A percentile compares a stretch with the other conserved stretches of the same genome.
These are phyloP conservation scores for apple (Malus domestica) DNA, from an alignment of 306 rosid genomes.

Conservation along the genomic window ASM211411v1 NC_041803.1:22632501-22633000, in stretches of 20 bases:
- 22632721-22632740: not conserved
- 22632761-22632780: not conserved
- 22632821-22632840: slow-evolving; percentile 94
- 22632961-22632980: not conserved
- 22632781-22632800: slow-evolving; percentile 53
- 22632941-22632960: not conserved
- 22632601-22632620: slow-evolving; percentile 5
- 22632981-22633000: slow-evolving; percentile 60
- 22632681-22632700: not conserved
- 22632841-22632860: slow-evolving; percentile 95
- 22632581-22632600: slow-evolving; percentile 7
- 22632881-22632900: slow-evolving; percentile 93
- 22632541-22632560: not conserved
- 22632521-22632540: slow-evolving; percentile 1
- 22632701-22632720: not conserved
- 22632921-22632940: slow-evolving; percentile 6
- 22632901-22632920: slow-evolving; percentile 37
- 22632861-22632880: slow-evolving; percentile 99
- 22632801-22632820: slow-evolving; percentile 71
- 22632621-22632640: not conserved
- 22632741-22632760: not conserved
- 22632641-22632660: not conserved
- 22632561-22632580: slow-evolving; percentile 4
- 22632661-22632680: not conserved
- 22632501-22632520: slow-evolving; percentile 10